Evolutionary conservation across 2,329 filamentous ascomycete species (phyloP), one percentile per base, ranked within the genome.

Genomic region (Alternaria sp.): DNA sequence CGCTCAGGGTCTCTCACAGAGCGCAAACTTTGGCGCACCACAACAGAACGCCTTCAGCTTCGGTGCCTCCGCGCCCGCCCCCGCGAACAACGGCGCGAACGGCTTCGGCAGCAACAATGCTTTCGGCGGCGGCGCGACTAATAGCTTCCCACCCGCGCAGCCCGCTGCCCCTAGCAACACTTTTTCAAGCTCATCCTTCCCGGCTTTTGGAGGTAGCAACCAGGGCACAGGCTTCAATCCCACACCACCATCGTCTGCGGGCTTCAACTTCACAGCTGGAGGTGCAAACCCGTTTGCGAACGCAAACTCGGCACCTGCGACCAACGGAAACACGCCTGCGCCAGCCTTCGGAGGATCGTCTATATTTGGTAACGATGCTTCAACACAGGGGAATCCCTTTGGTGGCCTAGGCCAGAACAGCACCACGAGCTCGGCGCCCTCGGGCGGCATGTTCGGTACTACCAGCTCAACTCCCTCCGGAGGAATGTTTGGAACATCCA

Each of bases 81-180:
- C 54, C 44, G 59, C 34, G 5, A 61, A 59, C 53, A 63, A 63
- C 32, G 57, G 57, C 58, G 46, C 56, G 14, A 64, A 58, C 43
- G 54, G 50, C 46, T 60, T 67, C 40, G 57, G 56, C 6, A 49
- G 52, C 36, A 52, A 36, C 54, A 69, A 58, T 46, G 59, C 66
- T 7, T 71, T 71, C 34, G 69, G 69, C 5, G 63, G 57, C 27
- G 60, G 50, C 63, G 57, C 69, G 9, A 74, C 71, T 6, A 76
- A 54, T 62, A 77, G 73, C 63, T 77, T 77, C 56, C 74, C 75
- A 9, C 72, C 74, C 14, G 67, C 72, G 5, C 73, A 74, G 53
- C 41, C 72, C 3, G 51, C 69, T 1, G 62, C 68, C 16, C 65
- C 74, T 27, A 70, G 53, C 66, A 74, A 66, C 45, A 41, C 65